These are phyloP conservation scores for Boletus sp. DNA, from an alignment of 1,284 basidiomycete species.

Conservation along the genomic window DNA sequence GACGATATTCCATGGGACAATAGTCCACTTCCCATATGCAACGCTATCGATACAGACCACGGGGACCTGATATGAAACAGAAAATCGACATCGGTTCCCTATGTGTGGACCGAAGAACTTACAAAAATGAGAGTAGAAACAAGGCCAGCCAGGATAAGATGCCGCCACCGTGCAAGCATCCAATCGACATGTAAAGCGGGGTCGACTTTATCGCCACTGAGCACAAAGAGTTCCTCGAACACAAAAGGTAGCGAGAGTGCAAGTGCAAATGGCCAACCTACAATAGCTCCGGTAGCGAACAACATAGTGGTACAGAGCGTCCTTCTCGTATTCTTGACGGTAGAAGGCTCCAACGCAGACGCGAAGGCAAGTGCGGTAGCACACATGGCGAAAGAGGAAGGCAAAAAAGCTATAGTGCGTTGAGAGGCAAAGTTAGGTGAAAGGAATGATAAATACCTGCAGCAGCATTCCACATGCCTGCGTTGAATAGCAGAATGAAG, in stretches of 20 bases:
- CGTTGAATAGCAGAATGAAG: slow-evolving; percentile 78
- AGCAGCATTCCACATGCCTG: slow-evolving; percentile 93
- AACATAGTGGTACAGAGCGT: slow-evolving; percentile 62
- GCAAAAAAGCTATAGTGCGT: slow-evolving; percentile 69
- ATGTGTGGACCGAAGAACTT: slow-evolving; percentile 31
- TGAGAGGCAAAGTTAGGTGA: slow-evolving; percentile 6
- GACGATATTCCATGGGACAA: slow-evolving; percentile 93
- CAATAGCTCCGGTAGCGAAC: slow-evolving; percentile 81
- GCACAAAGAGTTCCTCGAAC: slow-evolving; percentile 84
- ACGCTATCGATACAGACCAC: slow-evolving; percentile 80
- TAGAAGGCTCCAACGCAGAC: slow-evolving; percentile 71
- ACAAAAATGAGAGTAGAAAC: slow-evolving; percentile 67
- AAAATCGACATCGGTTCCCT: slow-evolving; percentile 1
- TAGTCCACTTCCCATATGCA: slow-evolving; percentile 76
- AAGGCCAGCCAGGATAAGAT: slow-evolving; percentile 56
- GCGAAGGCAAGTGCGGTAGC: slow-evolving; percentile 80
- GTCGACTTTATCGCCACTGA: slow-evolving; percentile 68
- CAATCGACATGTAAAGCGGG: slow-evolving; percentile 49
- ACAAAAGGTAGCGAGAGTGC: slow-evolving; percentile 87
- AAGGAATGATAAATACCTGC: slow-evolving; percentile 46
- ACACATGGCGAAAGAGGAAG: slow-evolving; percentile 95
- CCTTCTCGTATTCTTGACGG: slow-evolving; percentile 48
- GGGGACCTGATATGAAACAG: slow-evolving; percentile 56
- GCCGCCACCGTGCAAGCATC: slow-evolving; percentile 58
- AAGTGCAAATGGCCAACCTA: slow-evolving; percentile 95